phyloP scores from a whole-genome alignment of 2,329 filamentous ascomycete genomes.

The Aspergillus novoparasiticus region DNA sequence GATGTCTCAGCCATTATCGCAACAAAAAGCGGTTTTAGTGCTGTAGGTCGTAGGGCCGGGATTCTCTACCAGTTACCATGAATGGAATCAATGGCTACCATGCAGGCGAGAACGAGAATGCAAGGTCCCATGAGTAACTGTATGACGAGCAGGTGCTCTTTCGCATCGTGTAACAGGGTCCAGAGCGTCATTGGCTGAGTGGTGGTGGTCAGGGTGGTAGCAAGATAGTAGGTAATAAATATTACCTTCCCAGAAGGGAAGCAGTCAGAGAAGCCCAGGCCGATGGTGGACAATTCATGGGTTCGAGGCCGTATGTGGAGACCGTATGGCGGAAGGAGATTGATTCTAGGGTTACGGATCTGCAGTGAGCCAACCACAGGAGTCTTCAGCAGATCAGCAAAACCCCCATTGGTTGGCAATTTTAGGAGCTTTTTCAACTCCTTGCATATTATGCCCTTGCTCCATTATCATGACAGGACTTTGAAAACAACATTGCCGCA shows the following conservation, averaged over 20 bases:
- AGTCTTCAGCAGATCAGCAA: not conserved
- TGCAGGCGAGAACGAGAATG: not conserved
- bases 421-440: not conserved
- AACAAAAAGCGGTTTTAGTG: not conserved
- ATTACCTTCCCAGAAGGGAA: not conserved
- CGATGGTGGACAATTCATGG: not conserved
- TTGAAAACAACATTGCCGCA: not conserved
- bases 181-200: not conserved
- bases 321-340: not conserved
- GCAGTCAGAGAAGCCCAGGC: not conserved
- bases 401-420: not conserved
- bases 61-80: not conserved
- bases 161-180: not conserved
- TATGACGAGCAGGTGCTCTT: not conserved
- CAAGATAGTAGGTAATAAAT: not conserved
- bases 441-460: slow-evolving; percentile 1
- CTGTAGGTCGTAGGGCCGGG: not conserved
- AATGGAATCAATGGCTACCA: not conserved
- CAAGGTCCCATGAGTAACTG: not conserved
- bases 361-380: not conserved
- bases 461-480: not conserved
- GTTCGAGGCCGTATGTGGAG: not conserved
- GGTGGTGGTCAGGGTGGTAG: not conserved
- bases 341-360: not conserved
- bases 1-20: not conserved